Percentiles rank a stretch among this genome's conserved stretches.
phyloP scores from a whole-genome alignment of 176 grass and related monocot genomes.

The Poa pratensis region DNA sequence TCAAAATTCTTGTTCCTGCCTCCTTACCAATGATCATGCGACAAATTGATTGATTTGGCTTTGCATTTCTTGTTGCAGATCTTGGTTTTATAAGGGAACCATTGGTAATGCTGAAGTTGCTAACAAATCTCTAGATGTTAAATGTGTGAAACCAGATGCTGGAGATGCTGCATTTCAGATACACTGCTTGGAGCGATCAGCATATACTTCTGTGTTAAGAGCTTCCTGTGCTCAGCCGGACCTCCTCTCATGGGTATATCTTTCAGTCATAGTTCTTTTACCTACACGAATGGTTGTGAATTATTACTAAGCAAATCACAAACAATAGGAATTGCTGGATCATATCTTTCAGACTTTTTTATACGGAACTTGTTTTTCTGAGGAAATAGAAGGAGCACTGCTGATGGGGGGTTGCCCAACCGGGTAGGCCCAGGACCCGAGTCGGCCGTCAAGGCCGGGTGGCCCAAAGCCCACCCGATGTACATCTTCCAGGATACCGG shows the following conservation, averaged over 20 bases:
- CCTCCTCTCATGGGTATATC: conserved; percentile 67
- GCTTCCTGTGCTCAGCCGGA: conserved; percentile 63
- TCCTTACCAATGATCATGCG: not conserved
- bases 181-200: conserved; percentile 68
- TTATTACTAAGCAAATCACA: conserved; percentile 19
- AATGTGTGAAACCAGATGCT: conserved; percentile 35
- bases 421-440: too few species aligned
- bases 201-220: conserved; percentile 72
- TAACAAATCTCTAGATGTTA: conserved; percentile 27
- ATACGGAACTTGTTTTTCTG: not conserved
- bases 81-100: conserved; percentile 11
- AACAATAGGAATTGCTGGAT: conserved; percentile 27
- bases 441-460: too few species aligned
- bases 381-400: conserved; percentile 10
- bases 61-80: conserved; percentile 24
- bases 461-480: too few species aligned
- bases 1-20: not conserved
- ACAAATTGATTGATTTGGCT: conserved; percentile 14
- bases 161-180: conserved; percentile 56
- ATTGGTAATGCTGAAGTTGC: conserved; percentile 25
- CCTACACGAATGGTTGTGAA: not conserved
- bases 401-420: too few species aligned
- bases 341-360: not conserved
- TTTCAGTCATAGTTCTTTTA: not conserved
- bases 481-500: too few species aligned